Evolutionary conservation across 2,329 filamentous ascomycete species (phyloP), one percentile per base, ranked within the genome.

Genomic region (Neonectria magnoliae): DNA sequence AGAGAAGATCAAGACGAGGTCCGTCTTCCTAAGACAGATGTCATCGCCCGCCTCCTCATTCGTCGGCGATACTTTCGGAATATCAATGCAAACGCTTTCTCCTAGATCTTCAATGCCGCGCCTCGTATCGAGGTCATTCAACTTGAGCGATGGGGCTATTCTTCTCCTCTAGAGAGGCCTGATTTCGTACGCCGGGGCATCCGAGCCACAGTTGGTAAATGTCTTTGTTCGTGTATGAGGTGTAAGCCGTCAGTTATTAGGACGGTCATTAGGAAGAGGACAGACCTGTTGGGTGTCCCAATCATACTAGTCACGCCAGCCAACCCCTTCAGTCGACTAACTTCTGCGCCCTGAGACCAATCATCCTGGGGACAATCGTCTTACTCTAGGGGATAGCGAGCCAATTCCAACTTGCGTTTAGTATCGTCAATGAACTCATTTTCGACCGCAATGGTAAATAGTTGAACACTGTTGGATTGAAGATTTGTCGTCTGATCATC

Each of bases 101-200:
- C n/a, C 11, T 4, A 25, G 2, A 60, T 60, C 1, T 25, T 62
- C 2, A 27, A 33, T 2, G 61, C 68, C n/a, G 4, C 64, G 5
- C 50, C 63, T 1, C 22, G n/a, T 3, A 9, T 68, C 18, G 53
- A 68, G 31, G 50, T 16, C 3, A 36, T 71, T 6, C 68, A 65
- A 13, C 0, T 68, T 10, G 68, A 69, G 56, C 59, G 58, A 25
- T 70, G 64, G n/a, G n/a, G n/a, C n/a, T n/a, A n/a, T n/a, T n/a
- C n/a, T n/a, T n/a, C n/a, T n/a, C n/a, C n/a, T n/a, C n/a, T n/a
- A n/a, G n/a, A n/a, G n/a, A n/a, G n/a, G n/a, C n/a, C n/a, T n/a
- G n/a, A n/a, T n/a, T n/a, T n/a, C n/a, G n/a, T n/a, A n/a, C n/a
- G n/a, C n/a, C n/a, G n/a, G n/a, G n/a, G n/a, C n/a, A n/a, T n/a